These are phyloP conservation scores for Gossypium sturtianum DNA, from an alignment of 345 rosid genomes.

Conservation along the genomic window DNA sequence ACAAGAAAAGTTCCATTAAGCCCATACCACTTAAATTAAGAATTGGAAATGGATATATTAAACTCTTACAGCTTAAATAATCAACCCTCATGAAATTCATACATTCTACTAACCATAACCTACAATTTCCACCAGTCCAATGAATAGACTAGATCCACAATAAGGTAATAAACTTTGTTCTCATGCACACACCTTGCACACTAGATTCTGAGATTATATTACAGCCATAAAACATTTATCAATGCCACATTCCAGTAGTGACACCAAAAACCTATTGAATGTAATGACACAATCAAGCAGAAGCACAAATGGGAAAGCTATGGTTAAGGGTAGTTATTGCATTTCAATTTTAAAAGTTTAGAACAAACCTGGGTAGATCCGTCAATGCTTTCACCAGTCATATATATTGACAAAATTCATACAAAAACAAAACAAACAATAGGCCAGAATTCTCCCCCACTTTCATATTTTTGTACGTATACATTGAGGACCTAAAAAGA, in stretches of 20 bases:
- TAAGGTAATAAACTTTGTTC: background rate
- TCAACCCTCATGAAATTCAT: background rate
- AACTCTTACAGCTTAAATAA: background rate
- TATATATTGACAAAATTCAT: no score
- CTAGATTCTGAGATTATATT: background rate
- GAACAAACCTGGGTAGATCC: no score
- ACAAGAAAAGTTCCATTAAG: background rate
- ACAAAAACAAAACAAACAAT: constrained; percentile 18
- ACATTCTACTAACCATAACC: background rate
- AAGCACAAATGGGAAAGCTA: no score
- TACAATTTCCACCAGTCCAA: background rate
- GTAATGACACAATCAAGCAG: no score
- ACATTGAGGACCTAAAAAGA: constrained; percentile 65
- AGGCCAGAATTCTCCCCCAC: constrained; percentile 87
- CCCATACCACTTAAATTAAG: background rate
- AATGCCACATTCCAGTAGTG: no score
- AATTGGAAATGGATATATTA: background rate
- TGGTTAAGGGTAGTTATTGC: no score
- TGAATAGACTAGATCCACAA: background rate
- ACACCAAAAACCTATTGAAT: no score
- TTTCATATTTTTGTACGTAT: constrained; percentile 59
- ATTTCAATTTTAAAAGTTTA: no score
- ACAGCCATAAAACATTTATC: no score
- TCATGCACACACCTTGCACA: background rate
- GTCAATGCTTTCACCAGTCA: no score